phyloP scores from a whole-genome alignment of 2,329 filamentous ascomycete species.

The Penicillium sp. region DNA sequence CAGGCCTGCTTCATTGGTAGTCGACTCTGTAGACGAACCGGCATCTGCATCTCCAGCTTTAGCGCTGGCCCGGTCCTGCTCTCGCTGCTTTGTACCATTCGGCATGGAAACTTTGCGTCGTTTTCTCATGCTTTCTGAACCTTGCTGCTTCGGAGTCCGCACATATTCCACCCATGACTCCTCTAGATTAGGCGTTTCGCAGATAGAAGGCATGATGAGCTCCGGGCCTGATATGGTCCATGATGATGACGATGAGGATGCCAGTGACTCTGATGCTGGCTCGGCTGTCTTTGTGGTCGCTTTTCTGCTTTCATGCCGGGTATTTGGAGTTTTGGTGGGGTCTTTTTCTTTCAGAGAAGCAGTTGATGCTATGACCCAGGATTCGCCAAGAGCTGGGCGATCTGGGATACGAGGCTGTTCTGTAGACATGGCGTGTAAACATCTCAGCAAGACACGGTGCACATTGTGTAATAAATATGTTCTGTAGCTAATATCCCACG shows the following conservation, averaged over 20 bases:
- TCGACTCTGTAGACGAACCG: constrained; percentile 6
- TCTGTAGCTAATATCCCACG: not conserved
- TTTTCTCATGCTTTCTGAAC: constrained; percentile 19
- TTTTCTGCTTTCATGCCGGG: constrained; percentile 1
- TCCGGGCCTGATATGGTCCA: constrained; percentile 33
- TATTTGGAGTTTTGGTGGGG: not conserved
- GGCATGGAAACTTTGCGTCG: constrained; percentile 20
- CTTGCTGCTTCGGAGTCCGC: constrained; percentile 15
- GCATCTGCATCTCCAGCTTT: constrained; percentile 1
- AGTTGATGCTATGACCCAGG: constrained; percentile 37
- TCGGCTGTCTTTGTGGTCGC: constrained; percentile 4
- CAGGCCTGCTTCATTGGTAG: not conserved
- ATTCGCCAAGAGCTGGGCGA: constrained; percentile 32
- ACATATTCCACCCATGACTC: constrained; percentile 33
- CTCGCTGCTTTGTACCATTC: not conserved
- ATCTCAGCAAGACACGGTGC: constrained; percentile 10
- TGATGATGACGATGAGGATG: constrained; percentile 25
- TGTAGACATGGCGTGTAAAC: constrained; percentile 19
- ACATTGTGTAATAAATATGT: not conserved
- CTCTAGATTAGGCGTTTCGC: constrained; percentile 33
- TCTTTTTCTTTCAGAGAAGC: constrained; percentile 15
- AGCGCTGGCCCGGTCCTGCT: not conserved
- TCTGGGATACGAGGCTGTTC: constrained; percentile 13
- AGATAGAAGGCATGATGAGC: constrained; percentile 43
- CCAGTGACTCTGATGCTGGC: constrained; percentile 24